Evolutionary conservation across 306 rosid genomes (phyloP), one percentile per base, ranked within the genome.

Genomic region (Castanea crenata): DNA sequence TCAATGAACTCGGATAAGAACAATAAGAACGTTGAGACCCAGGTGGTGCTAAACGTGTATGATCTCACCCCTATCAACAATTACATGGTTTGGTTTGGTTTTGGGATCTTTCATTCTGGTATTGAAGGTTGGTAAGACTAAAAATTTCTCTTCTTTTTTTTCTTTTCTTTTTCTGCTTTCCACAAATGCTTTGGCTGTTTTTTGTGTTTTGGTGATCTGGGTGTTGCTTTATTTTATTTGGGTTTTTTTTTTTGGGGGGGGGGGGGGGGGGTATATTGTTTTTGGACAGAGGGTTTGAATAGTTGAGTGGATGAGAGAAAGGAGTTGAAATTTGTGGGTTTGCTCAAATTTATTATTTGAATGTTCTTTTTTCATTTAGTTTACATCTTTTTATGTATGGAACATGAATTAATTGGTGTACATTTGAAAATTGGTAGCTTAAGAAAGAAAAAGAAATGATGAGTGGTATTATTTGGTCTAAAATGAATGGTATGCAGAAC

Each of bases 41-140:
- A 44, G 74, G 94, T 93, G 69, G 76, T 90, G 20, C 87, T 96
- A 88, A 91, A 96, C 82, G 90, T 96, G 49, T 96, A 96, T 84
- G 99, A 96, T 85, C 99, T 96, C 78, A 93, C 99, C 56, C 92
- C 97, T 46, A 62, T 92, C 77, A 96, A 96, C 79, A 87, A 87
- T 82, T 96, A 93, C 85, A 63, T 82, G 63, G 83, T 76, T 84
- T 96, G 97, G 97, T 83, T 96, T 78, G 99, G 99, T 57, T 70
- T 91, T 51, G 99, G 99, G 83, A 86, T 93, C 81, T 96, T 91
- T 56, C 99, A 96, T 86, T 93, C 99, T 11, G 99, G 99, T 61
- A 86, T 96, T 85, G 89, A 96, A 96, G 99, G 99, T 92, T 78
- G 4, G 70, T 68, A 4, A 21, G 15, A 8, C 64, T 38, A 3